phyloP scores from a whole-genome alignment of 495 filamentous ascomycete species.

The Beverwykella pulmonaria region DNA sequence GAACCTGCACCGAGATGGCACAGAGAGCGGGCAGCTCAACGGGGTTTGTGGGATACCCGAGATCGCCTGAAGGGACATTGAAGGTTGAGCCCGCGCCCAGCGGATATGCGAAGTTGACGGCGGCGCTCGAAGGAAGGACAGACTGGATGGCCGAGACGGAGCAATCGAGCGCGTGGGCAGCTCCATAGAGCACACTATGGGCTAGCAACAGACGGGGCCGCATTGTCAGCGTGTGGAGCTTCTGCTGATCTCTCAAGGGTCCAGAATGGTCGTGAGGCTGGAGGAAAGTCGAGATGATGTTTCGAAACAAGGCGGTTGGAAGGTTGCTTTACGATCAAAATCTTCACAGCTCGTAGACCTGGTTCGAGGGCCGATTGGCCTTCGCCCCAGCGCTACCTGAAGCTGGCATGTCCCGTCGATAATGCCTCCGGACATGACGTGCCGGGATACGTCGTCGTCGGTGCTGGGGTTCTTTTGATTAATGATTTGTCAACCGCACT shows the following conservation, averaged over 20 bases:
- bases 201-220: not conserved
- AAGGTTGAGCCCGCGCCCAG: slow-evolving; percentile 55
- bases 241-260: not conserved
- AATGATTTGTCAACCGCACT: too few species aligned
- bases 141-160: slow-evolving; percentile 19
- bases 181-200: slow-evolving; percentile 17
- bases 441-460: not conserved
- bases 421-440: not conserved
- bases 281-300: not conserved
- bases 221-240: slow-evolving; percentile 9
- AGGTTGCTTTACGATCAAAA: not conserved
- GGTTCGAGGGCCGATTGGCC: not conserved
- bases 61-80: slow-evolving; percentile 51
- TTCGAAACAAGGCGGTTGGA: not conserved
- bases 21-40: slow-evolving; percentile 59
- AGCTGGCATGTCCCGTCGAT: not conserved
- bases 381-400: not conserved
- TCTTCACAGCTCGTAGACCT: not conserved
- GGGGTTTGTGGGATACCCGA: slow-evolving; percentile 53
- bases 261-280: not conserved
- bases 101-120: slow-evolving; percentile 40
- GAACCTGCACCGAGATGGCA: slow-evolving; percentile 51
- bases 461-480: not conserved
- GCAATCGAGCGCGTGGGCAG: slow-evolving; percentile 17
- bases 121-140: slow-evolving; percentile 13